Evolutionary conservation across 345 rosid genomes (phyloP).

Genomic region (Ceriops zippeliana): DNA sequence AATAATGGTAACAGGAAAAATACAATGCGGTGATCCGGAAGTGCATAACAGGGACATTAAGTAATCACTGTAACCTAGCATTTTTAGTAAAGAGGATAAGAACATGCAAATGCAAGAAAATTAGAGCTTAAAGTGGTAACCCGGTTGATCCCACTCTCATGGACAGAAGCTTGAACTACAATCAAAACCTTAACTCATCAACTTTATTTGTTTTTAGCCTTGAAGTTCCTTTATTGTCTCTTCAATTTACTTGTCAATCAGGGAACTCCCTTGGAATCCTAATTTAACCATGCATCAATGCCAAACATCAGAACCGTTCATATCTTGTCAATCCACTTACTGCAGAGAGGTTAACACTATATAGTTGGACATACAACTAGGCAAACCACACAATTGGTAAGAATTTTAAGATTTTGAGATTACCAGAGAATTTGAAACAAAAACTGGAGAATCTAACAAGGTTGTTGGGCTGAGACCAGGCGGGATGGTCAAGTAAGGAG

Average conservation of each 20-base stretch:
- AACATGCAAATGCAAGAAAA: no score
- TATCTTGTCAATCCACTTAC: no score
- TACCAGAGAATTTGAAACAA: constrained; percentile 29
- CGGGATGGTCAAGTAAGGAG: constrained; percentile 32
- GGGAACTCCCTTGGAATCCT: neutral
- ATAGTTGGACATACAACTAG: neutral
- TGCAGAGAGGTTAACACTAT: no score
- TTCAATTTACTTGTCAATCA: neutral
- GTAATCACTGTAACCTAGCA: neutral
- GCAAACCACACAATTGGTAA: constrained; percentile 1
- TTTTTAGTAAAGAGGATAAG: neutral
- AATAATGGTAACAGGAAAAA: no score
- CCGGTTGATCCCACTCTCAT: neutral
- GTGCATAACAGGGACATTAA: neutral
- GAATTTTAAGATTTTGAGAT: constrained; percentile 10
- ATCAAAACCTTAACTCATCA: neutral
- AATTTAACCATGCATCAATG: neutral
- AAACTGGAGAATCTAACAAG: constrained; percentile 33
- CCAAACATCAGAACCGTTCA: neutral
- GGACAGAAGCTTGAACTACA: neutral
- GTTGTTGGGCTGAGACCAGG: constrained; percentile 37
- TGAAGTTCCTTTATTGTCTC: neutral
- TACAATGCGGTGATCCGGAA: no score
- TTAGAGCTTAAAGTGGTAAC: no score
- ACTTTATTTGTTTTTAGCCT: neutral